Base-by-base conservation (phyloP, 2,329 filamentous ascomycete genomes). In the Boeremia exigua region DNA sequence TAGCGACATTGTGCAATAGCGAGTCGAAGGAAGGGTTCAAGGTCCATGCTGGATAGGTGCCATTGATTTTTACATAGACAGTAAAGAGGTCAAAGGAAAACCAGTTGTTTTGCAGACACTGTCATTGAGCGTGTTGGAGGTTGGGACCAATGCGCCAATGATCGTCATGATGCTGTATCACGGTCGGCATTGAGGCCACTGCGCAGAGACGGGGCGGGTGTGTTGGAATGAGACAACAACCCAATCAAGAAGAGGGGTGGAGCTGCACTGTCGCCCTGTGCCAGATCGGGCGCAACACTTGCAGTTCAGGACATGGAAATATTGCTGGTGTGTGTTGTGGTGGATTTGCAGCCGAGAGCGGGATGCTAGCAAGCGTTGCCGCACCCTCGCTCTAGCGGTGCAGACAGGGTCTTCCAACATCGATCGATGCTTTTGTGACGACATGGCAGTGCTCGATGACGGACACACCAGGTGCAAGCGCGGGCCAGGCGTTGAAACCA, bases 281-380 rank as follows among this genome's bases (percentile, higher is more conserved):
- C 65, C 65, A 8, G 6, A 65, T 67, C 52, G 49, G 56, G 67
- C 44, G 30, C 48, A 33, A 48, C 34, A 39, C 56, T 27, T 58
- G 56, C 50, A 39, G 40, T 56, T 62, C 51, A 54, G 60, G 58
- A 59, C 56, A 62, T 52, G 57, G 36, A 63, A 61, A 60, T 66
- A 69, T 69, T 65, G 65, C 30, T 43, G 47, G 53, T 56, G 65
- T 58, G 71, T 51, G 46, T 42, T 51, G 66, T 59, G 62, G 28
- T 65, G 70, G 69, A 71, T 62, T 51, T 53, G 60, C 42, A 54
- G 50, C 50, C 50, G 50, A 54, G 43, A 32, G 32, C 50, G 50
- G 44, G 51, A 54, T 43, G 45, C 51, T 54, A 54, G 51, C 46
- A 56, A 50, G 46, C 46, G 54, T 48, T 58, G 60, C 63, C 61